Evolutionary conservation across 257 asterid species (phyloP), one percentile per base, ranked within the genome.

Genomic region (Primulina eburnea): DNA sequence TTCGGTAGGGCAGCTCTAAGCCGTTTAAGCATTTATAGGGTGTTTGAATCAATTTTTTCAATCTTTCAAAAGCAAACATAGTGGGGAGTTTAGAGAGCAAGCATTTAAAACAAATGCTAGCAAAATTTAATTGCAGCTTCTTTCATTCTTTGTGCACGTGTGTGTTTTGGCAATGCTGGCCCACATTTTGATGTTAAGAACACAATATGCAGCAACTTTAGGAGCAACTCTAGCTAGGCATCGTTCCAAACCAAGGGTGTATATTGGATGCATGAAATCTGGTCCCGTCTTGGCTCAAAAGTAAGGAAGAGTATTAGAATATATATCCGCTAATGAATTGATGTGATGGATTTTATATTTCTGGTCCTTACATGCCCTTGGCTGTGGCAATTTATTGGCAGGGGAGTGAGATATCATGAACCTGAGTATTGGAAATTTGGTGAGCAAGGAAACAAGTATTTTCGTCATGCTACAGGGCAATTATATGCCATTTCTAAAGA

Each of bases 391-490:
- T 61, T 29, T 67, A 34, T 40, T 67, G n/a, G 57, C 75, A 92
- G 98, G 81, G 97, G 96, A 70, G 96, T 92, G 60, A 86, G 92
- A 73, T 90, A 92, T 82, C 92, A 90, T 40, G 98, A 92, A 73
- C 98, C 98, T 1, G 97, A 88, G 86, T 85, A 90, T 71, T 92
- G 97, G 98, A 92, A 92, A 75, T 92, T 90, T 62, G 98, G 98
- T 3, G 98, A 88, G 78, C 84, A 87, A 0, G 98, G 98, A 74
- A 92, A 89, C 79, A 92, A 84, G 82, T 92, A 92, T 72, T 92
- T 92, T 64, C 95, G 97, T 17, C 98, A 92, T 69, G 98, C 98
- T 24, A 92, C 97, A 0, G 98, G 98, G 38, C 98, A 92, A 74
- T 71, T 92, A 70, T 92, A 92, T 63, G 98, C 98, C 11, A 85